These are phyloP conservation scores for Hysterangium stoloniferum DNA, from an alignment of 768 basidiomycete genomes.

Conservation along the genomic window DNA sequence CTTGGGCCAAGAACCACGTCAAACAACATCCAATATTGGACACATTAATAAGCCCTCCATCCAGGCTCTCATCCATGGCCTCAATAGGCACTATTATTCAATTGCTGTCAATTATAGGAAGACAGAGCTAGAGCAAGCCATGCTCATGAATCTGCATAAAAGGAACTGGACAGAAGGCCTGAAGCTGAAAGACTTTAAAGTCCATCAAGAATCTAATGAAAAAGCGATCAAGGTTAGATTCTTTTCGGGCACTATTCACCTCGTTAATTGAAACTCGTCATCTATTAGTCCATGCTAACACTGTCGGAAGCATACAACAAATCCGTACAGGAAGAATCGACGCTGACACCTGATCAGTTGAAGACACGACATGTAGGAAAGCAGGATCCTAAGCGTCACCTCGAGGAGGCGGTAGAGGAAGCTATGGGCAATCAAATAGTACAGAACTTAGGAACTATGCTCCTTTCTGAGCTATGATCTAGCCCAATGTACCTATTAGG, in stretches of 20 bases:
- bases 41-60: constrained; percentile 99
- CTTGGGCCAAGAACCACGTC: constrained; percentile 88
- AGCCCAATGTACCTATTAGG: no score
- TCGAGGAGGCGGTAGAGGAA: constrained; percentile 95
- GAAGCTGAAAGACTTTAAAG: constrained; percentile 82
- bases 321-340: constrained; percentile 96
- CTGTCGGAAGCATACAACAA: constrained; percentile 95
- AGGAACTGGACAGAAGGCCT: constrained; percentile 98
- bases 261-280: not conserved
- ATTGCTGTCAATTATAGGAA: constrained; percentile 98
- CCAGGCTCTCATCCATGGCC: constrained; percentile 93
- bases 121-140: constrained; percentile 95
- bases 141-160: constrained; percentile 99
- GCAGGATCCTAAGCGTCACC: constrained; percentile 95
- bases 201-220: constrained; percentile 85
- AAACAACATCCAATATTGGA: constrained; percentile 97
- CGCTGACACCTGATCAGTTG: constrained; percentile 85
- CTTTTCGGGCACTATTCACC: constrained; percentile 1
- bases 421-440: constrained; percentile 98
- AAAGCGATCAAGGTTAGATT: constrained; percentile 81
- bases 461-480: constrained; percentile 84
- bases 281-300: constrained; percentile 75
- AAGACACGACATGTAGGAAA: constrained; percentile 98
- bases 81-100: constrained; percentile 97
- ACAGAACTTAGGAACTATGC: constrained; percentile 91